Evolutionary conservation across 768 basidiomycete species (phyloP).

Genomic region (Amylocystis lapponica): DNA sequence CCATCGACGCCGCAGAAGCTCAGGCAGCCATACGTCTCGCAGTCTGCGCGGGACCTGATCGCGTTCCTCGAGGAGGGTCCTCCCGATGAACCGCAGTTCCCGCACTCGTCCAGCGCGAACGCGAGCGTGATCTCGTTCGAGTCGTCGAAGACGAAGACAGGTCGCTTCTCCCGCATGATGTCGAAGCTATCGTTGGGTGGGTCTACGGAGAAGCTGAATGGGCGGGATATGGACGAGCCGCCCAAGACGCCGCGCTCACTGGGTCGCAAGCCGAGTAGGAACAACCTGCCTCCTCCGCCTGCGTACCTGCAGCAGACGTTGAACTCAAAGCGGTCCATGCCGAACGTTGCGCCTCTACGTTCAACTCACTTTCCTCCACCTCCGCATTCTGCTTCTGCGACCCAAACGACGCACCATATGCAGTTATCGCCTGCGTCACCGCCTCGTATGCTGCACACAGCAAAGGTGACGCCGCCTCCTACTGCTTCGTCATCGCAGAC

Average conservation of each 20-base stretch:
- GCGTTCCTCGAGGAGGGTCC: conserved; percentile 57
- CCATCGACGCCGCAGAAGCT: conserved; percentile 6
- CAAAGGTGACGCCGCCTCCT: background rate
- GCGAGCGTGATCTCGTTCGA: conserved; percentile 39
- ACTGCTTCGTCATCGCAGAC: conserved; percentile 9
- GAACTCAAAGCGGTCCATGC: conserved; percentile 18
- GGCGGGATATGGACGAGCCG: conserved; percentile 25
- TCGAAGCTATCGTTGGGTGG: conserved; percentile 53
- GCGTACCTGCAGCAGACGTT: conserved; percentile 13
- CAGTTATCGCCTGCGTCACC: background rate
- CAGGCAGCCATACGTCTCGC: conserved; percentile 32
- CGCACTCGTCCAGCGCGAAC: conserved; percentile 20
- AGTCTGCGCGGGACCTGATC: conserved; percentile 43
- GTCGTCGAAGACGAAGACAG: conserved; percentile 34
- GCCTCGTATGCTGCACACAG: background rate
- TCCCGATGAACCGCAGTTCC: conserved; percentile 31
- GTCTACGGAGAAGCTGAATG: conserved; percentile 28
- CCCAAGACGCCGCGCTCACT: conserved; percentile 20
- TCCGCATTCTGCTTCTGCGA: conserved; percentile 12
- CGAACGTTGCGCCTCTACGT: conserved; percentile 21
- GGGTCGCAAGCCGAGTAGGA: conserved; percentile 8
- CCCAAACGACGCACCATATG: background rate
- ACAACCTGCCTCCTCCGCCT: conserved; percentile 16
- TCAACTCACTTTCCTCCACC: conserved; percentile 4
- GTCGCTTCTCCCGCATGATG: conserved; percentile 77